Conservation (phyloP, 2,329 filamentous ascomycete genomes). For the Aspergillus piperis region DNA sequence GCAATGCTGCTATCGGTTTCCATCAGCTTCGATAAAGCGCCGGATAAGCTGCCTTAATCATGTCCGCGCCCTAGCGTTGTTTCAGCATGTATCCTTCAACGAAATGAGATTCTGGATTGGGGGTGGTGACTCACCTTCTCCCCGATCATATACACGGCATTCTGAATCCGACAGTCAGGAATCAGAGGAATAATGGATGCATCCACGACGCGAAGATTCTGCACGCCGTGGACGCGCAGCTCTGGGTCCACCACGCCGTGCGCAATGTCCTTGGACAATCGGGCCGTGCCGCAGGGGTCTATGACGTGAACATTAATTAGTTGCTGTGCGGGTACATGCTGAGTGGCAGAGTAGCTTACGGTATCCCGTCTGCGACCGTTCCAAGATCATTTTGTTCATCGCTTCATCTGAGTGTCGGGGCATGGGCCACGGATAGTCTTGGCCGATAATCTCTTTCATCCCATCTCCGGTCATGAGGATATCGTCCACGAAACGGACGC, state of each 20-base stretch:
- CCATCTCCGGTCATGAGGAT: background rate
- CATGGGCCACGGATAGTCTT: slow-evolving; percentile 3
- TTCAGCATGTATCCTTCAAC: background rate
- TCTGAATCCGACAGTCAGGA: slow-evolving; percentile 3
- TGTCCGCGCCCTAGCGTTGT: background rate
- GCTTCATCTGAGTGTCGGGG: slow-evolving; percentile 3
- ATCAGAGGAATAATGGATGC: background rate
- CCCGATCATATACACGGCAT: slow-evolving; percentile 3
- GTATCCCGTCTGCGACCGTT: slow-evolving; percentile 1
- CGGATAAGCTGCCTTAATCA: background rate
- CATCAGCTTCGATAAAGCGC: background rate
- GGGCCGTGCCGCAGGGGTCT: slow-evolving; percentile 6
- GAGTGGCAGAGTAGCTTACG: background rate
- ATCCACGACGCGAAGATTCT: slow-evolving; percentile 2
- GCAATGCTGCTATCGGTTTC: too few relatives aligned
- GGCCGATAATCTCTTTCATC: background rate
- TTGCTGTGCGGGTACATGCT: background rate
- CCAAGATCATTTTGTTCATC: slow-evolving; percentile 1
- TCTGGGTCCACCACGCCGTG: slow-evolving; percentile 3
- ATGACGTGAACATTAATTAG: background rate
- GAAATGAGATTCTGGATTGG: too few relatives aligned
- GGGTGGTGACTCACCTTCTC: background rate
- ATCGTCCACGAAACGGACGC: background rate
- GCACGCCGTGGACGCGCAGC: background rate
- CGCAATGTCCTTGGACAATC: background rate